phyloP scores from a whole-genome alignment of 164 flowering plant genomes.

The Aristolochia fimbriata region DNA sequence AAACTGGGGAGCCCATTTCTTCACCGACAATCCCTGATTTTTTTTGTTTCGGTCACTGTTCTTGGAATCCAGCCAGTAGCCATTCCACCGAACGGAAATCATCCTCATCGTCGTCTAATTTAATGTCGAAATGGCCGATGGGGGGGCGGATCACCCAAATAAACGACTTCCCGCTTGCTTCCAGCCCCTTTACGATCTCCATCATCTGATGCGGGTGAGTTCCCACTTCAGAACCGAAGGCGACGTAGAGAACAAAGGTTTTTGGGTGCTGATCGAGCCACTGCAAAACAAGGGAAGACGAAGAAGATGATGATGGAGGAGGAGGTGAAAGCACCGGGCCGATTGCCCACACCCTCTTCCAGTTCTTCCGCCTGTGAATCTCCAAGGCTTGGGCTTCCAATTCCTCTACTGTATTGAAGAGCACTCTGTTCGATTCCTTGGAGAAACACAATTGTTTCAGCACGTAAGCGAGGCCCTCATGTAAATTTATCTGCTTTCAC shows the following conservation, averaged over 20 bases:
- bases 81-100: constrained; percentile 4
- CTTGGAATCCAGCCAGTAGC: constrained; percentile 9
- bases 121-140: background rate
- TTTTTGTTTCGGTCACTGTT: background rate
- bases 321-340: background rate
- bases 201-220: constrained; percentile 4
- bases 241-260: constrained; percentile 8
- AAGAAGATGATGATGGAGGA: background rate
- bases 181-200: constrained; percentile 8
- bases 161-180: constrained; percentile 2
- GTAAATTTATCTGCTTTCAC: too few species aligned
- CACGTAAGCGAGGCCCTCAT: background rate
- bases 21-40: constrained; percentile 6
- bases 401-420: constrained; percentile 39
- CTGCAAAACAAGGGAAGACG: background rate
- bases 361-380: constrained; percentile 23
- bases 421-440: constrained; percentile 18
- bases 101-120: constrained; percentile 3
- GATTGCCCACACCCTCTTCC: constrained; percentile 27
- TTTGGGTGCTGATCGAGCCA: constrained; percentile 6
- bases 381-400: constrained; percentile 30
- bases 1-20: constrained; percentile 15
- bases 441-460: background rate
- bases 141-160: constrained; percentile 10
- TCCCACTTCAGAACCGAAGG: constrained; percentile 8